Evolutionary conservation across 495 filamentous ascomycete genomes (phyloP).

Genomic region (Hyaloscypha variabilis): DNA sequence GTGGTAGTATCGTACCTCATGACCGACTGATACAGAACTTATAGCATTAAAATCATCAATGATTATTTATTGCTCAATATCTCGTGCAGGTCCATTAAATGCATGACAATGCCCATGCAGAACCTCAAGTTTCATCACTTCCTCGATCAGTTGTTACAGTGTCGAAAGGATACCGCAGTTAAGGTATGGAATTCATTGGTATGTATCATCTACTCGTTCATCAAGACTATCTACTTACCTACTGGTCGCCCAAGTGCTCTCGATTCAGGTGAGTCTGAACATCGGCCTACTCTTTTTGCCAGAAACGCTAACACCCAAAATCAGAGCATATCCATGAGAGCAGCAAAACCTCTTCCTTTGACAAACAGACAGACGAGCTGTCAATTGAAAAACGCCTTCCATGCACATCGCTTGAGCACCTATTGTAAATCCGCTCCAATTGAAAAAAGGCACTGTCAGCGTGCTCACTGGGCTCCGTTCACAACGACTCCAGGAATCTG

Average conservation of each 20-base stretch:
- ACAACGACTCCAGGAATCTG: conserved; percentile 12
- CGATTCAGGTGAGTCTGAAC: not conserved
- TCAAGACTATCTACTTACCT: conserved; percentile 19
- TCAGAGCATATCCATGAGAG: not conserved
- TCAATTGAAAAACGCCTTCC: conserved; percentile 26
- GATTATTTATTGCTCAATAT: too few relatives aligned
- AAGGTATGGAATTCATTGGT: conserved; percentile 7
- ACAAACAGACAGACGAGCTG: not conserved
- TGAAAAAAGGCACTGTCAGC: not conserved
- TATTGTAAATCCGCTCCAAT: conserved; percentile 21
- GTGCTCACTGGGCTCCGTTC: conserved; percentile 25
- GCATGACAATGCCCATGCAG: too few relatives aligned
- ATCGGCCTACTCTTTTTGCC: not conserved
- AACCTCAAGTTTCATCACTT: too few relatives aligned
- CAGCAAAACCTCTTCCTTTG: not conserved
- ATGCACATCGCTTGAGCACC: conserved; percentile 32
- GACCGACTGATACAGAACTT: too few relatives aligned
- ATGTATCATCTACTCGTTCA: conserved; percentile 18
- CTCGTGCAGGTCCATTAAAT: too few relatives aligned
- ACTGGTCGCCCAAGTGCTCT: conserved; percentile 14
- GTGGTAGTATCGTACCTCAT: too few relatives aligned
- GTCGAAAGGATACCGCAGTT: not conserved
- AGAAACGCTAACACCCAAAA: not conserved
- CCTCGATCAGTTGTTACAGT: not conserved
- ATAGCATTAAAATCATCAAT: too few relatives aligned